Conservation (phyloP, 352 stramenopile species). For the Globisporangium radiosum region DNA sequence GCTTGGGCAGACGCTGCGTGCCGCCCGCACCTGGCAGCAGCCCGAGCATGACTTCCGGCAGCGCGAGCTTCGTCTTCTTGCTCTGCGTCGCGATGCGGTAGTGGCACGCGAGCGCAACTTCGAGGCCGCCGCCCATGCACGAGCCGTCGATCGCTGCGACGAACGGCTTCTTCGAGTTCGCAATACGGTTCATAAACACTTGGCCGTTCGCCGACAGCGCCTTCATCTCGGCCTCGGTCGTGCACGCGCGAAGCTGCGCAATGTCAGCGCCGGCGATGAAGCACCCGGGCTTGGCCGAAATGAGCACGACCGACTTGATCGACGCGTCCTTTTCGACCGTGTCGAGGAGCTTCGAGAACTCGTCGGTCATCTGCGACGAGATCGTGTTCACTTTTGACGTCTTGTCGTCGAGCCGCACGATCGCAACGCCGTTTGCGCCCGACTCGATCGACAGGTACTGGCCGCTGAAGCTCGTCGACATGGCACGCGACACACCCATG, state of each 20-base stretch:
- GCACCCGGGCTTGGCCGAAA: conserved; percentile 94
- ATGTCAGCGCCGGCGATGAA: conserved; percentile 99
- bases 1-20: conserved; percentile 93
- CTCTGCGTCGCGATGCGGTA: conserved; percentile 95
- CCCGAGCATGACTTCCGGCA: conserved; percentile 97
- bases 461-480: conserved; percentile 34
- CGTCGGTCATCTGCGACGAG: conserved; percentile 85
- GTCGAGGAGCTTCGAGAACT: conserved; percentile 84
- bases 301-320: conserved; percentile 97
- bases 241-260: conserved; percentile 87
- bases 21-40: conserved; percentile 97
- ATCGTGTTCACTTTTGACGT: conserved; percentile 91
- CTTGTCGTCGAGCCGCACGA: conserved; percentile 91
- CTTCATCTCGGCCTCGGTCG: conserved; percentile 90
- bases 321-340: conserved; percentile 84
- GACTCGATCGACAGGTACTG: conserved; percentile 89
- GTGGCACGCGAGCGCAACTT: conserved; percentile 96
- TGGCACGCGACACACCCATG: conserved; percentile 12
- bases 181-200: conserved; percentile 89
- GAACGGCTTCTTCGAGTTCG: conserved; percentile 91
- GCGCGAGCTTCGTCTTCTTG: conserved; percentile 94
- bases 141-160: conserved; percentile 96
- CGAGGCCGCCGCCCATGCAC: conserved; percentile 94
- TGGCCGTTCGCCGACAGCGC: conserved; percentile 90
- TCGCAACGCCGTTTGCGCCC: conserved; percentile 79